Conservation (phyloP, 1,284 basidiomycete species). For the Moniliella sp. region DNA sequence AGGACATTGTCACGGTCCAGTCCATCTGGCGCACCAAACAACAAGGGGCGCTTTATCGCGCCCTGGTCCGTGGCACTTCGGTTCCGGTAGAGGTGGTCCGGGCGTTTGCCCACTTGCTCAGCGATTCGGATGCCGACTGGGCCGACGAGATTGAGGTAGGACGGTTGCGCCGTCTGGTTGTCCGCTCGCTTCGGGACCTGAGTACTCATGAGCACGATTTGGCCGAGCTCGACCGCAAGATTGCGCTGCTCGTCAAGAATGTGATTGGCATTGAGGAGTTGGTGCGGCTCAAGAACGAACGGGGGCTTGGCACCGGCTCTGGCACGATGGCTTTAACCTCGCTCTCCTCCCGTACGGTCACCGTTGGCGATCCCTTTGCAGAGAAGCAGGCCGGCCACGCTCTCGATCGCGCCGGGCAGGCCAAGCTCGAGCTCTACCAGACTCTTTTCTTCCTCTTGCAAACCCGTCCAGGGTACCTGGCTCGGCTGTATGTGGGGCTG, state of each 20-base stretch:
- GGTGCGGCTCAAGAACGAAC: conserved; percentile 42
- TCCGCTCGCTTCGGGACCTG: conserved; percentile 75
- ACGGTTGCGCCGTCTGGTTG: conserved; percentile 64
- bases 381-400: conserved; percentile 53
- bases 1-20: conserved; percentile 67
- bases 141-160: conserved; percentile 89
- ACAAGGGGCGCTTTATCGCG: conserved; percentile 78
- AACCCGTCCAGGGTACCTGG: conserved; percentile 65
- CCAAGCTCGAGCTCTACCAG: conserved; percentile 83
- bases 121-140: conserved; percentile 89
- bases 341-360: conserved; percentile 44
- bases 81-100: conserved; percentile 90
- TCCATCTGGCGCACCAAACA: conserved; percentile 83
- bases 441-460: conserved; percentile 90
- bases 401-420: conserved; percentile 63
- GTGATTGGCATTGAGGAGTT: conserved; percentile 74
- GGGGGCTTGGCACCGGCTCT: conserved; percentile 38
- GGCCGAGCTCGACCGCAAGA: conserved; percentile 80
- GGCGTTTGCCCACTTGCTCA: conserved; percentile 89
- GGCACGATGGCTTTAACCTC: conserved; percentile 43
- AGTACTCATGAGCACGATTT: conserved; percentile 79
- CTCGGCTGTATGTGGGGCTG: conserved; percentile 40
- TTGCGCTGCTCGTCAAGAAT: conserved; percentile 86
- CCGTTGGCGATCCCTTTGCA: conserved; percentile 71
- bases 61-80: conserved; percentile 76